A percentile compares a stretch with the other conserved stretches of the same genome.
Evolutionary conservation across 2,329 filamentous ascomycete species (phyloP).

Genomic region (Elsinoe ampelina): DNA sequence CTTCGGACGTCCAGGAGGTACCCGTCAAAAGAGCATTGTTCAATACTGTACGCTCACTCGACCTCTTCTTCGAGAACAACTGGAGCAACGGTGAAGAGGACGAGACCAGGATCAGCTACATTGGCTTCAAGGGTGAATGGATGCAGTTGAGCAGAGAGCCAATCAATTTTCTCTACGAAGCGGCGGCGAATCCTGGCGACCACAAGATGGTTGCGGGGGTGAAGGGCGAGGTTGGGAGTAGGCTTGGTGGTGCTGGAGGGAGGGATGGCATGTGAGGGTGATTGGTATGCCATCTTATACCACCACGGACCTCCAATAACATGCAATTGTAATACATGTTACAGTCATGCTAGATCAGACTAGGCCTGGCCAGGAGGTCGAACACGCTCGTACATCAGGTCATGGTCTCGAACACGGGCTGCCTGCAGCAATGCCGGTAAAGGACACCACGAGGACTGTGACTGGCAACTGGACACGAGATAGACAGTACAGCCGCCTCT

Average conservation of each 20-base stretch:
- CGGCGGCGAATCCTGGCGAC: conserved; percentile 82
- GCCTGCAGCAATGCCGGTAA: too few species aligned
- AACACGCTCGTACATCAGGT: too few species aligned
- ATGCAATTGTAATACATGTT: background rate
- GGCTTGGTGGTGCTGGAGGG: conserved; percentile 26
- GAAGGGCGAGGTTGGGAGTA: conserved; percentile 25
- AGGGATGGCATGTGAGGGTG: conserved; percentile 17
- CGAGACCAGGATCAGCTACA: conserved; percentile 66
- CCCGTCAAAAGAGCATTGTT: conserved; percentile 82
- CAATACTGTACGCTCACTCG: conserved; percentile 70
- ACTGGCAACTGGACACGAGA: too few species aligned
- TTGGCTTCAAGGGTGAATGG: conserved; percentile 93
- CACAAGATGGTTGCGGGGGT: conserved; percentile 49
- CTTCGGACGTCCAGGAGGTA: conserved; percentile 75
- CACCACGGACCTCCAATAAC: too few species aligned
- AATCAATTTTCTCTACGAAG: conserved; percentile 81
- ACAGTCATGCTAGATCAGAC: too few species aligned
- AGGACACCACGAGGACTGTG: too few species aligned
- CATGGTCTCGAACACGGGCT: too few species aligned
- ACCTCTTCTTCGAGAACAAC: conserved; percentile 87
- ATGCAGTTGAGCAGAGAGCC: conserved; percentile 78
- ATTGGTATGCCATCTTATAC: too few species aligned
- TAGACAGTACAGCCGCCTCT: too few species aligned
- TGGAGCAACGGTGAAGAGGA: conserved; percentile 70
- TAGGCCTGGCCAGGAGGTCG: too few species aligned